Evolutionary conservation across 2,329 filamentous ascomycete genomes (phyloP), one percentile per base, ranked within the genome.

Genomic region (Venturiaceae sp.): DNA sequence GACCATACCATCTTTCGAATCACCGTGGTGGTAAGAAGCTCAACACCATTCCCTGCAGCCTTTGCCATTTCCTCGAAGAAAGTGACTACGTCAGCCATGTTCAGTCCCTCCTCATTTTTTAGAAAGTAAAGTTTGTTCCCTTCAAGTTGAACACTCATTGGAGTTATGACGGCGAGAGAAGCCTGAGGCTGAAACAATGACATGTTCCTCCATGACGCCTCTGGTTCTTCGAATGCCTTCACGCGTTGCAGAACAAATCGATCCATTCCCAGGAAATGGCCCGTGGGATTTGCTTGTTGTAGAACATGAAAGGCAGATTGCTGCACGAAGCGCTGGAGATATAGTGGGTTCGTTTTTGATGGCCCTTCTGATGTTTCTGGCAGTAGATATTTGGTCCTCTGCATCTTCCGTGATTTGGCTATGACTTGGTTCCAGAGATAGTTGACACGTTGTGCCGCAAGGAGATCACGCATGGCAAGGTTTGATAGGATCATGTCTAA

Each of bases 321-420:
- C 23, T 56, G 53, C 6, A 56, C 53, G 53, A 56, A 56, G 21
- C 53, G 53, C 36, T 56, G 53, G 26, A 56, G 53, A 13, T 39
- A 56, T 4, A 56, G 53, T 44, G 53, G 53, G 32, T 56, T 56
- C 21, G 21, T 23, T 23, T 39, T 13, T 11, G 33, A 28, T 14
- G 8, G 23, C 2, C 32, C 8, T 21, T 21, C 13, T 14, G 19
- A 44, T 5, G 2, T 16, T n/a, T 56, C 53, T 3, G 53, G 30
- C n/a, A 41, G 16, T 13, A 56, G 36, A 32, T 30, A 44, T 41
- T 56, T 56, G 7, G 30, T 28, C 21, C 26, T 32, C 7, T 41
- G 53, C 32, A 19, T 39, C 9, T n/a, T 14, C 3, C 21, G 37
- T 16, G 32, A 39, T 21, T n/a, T 56, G n/a, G 9, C 41, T 5